Evolutionary conservation across 352 stramenopile genomes (phyloP).

Genomic region (Phytophthora sp.): DNA sequence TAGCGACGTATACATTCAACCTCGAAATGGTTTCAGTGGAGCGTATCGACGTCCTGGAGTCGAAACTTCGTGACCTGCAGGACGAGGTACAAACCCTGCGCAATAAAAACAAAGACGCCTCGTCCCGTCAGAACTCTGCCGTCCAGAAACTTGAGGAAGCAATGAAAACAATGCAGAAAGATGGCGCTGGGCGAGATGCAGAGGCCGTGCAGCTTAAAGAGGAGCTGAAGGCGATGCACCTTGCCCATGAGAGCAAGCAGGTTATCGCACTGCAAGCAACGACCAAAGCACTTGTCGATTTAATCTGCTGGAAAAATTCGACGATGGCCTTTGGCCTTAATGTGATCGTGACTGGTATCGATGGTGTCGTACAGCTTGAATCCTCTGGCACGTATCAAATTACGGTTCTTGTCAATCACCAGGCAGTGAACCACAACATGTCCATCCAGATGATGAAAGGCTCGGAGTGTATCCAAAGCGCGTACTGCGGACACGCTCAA

Average conservation of each 20-base stretch:
- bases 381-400: constrained; percentile 11
- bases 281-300: background rate
- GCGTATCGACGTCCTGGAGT: constrained; percentile 14
- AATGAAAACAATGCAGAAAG: background rate
- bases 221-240: background rate
- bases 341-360: background rate
- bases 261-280: constrained; percentile 1
- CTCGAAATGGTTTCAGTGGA: constrained; percentile 7
- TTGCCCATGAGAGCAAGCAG: background rate
- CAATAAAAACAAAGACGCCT: background rate
- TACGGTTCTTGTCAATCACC: constrained; percentile 16
- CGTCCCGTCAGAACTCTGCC: background rate
- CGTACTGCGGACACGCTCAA: constrained; percentile 1
- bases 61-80: constrained; percentile 20
- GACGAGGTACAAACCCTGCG: background rate
- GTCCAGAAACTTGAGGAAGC: background rate
- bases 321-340: background rate
- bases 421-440: background rate
- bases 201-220: constrained; percentile 1
- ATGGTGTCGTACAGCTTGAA: background rate
- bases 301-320: constrained; percentile 12
- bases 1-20: constrained; percentile 1
- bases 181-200: background rate
- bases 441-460: constrained; percentile 15
- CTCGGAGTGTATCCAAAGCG: constrained; percentile 14